Percentiles rank a stretch among this genome's conserved stretches.
These are phyloP conservation scores for Aspergillus carlsbadensis DNA, from an alignment of 495 filamentous ascomycete genomes.

Conservation along the genomic window DNA sequence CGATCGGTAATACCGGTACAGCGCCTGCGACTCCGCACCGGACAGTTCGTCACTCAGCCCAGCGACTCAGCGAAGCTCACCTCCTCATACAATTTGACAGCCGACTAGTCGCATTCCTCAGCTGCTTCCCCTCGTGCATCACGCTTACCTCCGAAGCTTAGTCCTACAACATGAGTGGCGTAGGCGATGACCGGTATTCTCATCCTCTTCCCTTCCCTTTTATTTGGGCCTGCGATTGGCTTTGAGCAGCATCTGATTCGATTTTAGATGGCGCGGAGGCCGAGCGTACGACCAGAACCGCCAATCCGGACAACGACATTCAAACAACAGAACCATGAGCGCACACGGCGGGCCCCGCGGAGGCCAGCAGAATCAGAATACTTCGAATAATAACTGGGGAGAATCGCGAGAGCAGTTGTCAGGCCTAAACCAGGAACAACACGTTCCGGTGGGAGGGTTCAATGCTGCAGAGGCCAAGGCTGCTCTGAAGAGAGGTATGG, in stretches of 20 bases:
- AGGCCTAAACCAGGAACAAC: conserved; percentile 36
- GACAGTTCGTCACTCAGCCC: too few relatives aligned
- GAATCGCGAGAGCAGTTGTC: conserved; percentile 23
- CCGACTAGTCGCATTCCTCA: conserved; percentile 9
- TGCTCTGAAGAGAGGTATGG: conserved; percentile 41
- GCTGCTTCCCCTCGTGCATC: background rate
- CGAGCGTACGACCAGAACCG: conserved; percentile 36
- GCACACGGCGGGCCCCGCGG: conserved; percentile 35
- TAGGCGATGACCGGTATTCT: conserved; percentile 11
- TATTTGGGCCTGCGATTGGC: background rate
- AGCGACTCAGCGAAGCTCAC: background rate
- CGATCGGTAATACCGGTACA: background rate
- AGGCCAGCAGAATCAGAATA: conserved; percentile 19
- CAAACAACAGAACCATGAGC: conserved; percentile 30
- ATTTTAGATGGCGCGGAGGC: conserved; percentile 44
- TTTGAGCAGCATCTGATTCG: background rate
- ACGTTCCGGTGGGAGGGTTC: conserved; percentile 47
- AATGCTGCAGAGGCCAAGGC: conserved; percentile 47
- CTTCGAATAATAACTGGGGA: conserved; percentile 25
- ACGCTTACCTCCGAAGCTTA: conserved; percentile 7
- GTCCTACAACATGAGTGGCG: conserved; percentile 13
- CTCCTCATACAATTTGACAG: background rate
- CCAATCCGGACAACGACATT: conserved; percentile 39
- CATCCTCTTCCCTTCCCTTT: conserved; percentile 1
- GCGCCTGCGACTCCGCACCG: background rate